These are phyloP conservation scores for Pontederia crassipes DNA, from an alignment of 176 grass and related monocot genomes.

Conservation along the genomic window DNA sequence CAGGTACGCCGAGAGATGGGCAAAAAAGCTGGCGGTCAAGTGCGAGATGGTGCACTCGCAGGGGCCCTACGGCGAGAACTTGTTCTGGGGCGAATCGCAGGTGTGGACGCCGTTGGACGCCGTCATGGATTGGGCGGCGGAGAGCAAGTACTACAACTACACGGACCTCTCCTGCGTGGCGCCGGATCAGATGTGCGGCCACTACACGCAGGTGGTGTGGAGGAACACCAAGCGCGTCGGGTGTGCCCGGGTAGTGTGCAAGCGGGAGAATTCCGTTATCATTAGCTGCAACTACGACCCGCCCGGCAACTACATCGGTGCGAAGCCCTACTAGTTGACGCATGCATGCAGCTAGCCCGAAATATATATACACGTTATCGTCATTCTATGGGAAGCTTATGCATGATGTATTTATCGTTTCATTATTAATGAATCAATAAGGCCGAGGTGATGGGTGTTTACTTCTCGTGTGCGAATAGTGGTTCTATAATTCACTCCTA, in stretches of 20 bases:
- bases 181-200: constrained; percentile 1
- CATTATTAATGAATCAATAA: too few relatives aligned
- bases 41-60: constrained; percentile 8
- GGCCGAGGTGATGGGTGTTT: too few relatives aligned
- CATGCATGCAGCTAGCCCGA: too few relatives aligned
- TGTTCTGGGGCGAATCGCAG: constrained; percentile 12
- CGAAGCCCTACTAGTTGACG: too few relatives aligned
- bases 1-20: constrained; percentile 11
- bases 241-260: constrained; percentile 7
- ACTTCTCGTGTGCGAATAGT: too few relatives aligned
- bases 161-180: not conserved
- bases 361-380: too few relatives aligned
- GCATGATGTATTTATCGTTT: too few relatives aligned
- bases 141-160: constrained; percentile 3
- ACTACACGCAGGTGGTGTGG: too few relatives aligned
- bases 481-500: too few relatives aligned
- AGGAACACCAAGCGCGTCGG: constrained; percentile 2
- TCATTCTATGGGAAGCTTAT: too few relatives aligned
- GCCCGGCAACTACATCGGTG: constrained; percentile 12
- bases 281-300: constrained; percentile 17
- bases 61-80: constrained; percentile 23
- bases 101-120: not conserved
- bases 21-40: not conserved
- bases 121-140: constrained; percentile 2
- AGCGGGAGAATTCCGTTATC: not conserved